Percentiles rank a stretch among this genome's conserved stretches.
Conservation (phyloP, 768 basidiomycete genomes). For the Lentinula boryana region DNA sequence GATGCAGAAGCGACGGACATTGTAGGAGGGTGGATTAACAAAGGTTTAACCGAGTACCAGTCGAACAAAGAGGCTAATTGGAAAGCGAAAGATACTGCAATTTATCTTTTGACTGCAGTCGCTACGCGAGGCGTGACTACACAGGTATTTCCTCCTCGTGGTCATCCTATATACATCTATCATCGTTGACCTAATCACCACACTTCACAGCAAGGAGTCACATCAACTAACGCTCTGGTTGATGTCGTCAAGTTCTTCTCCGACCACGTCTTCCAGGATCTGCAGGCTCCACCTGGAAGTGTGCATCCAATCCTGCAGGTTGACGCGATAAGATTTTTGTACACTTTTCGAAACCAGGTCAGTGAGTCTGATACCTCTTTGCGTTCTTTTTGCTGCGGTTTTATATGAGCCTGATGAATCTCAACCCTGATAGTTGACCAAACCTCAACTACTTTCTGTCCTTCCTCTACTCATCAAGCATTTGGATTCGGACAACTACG, state of each 20-base stretch:
- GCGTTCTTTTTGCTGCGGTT: background rate
- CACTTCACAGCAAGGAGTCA: constrained; percentile 73
- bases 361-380: constrained; percentile 7
- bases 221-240: constrained; percentile 85
- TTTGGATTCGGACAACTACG: constrained; percentile 77
- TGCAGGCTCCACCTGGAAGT: constrained; percentile 58
- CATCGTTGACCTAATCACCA: constrained; percentile 2
- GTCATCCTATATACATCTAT: background rate
- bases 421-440: constrained; percentile 59
- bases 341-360: constrained; percentile 96
- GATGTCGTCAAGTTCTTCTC: constrained; percentile 96
- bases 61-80: constrained; percentile 82
- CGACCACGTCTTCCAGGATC: constrained; percentile 82
- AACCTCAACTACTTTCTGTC: constrained; percentile 88
- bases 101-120: constrained; percentile 90
- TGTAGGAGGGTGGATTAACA: constrained; percentile 77
- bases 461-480: constrained; percentile 82
- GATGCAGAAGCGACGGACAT: constrained; percentile 86
- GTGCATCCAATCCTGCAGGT: constrained; percentile 92
- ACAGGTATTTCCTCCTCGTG: constrained; percentile 42
- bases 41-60: constrained; percentile 64
- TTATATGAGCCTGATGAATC: background rate
- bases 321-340: constrained; percentile 91
- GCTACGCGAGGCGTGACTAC: constrained; percentile 85
- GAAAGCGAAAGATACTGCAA: constrained; percentile 91